phyloP scores from a whole-genome alignment of 2,329 filamentous ascomycete species.

The Verruconis gallopava region DNA sequence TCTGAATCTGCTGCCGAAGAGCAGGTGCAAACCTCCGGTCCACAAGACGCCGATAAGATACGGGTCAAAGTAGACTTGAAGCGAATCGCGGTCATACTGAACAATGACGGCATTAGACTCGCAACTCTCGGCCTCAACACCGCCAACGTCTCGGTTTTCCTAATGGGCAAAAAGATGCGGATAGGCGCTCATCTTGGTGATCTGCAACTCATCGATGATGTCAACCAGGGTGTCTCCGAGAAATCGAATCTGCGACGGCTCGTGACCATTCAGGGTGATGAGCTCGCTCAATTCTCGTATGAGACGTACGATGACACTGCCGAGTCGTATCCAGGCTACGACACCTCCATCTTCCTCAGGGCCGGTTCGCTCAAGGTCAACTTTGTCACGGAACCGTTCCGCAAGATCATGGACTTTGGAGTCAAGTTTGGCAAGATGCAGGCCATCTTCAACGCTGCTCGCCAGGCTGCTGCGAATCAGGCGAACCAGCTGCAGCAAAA shows the following conservation, averaged over 20 bases:
- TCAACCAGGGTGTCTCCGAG: slow-evolving; percentile 77
- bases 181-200: slow-evolving; percentile 79
- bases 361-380: slow-evolving; percentile 95
- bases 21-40: slow-evolving; percentile 22
- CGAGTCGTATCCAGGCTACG: slow-evolving; percentile 74
- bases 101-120: slow-evolving; percentile 91
- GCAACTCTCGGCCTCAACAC: slow-evolving; percentile 88
- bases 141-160: slow-evolving; percentile 79
- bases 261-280: slow-evolving; percentile 88
- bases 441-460: slow-evolving; percentile 91
- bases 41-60: slow-evolving; percentile 56
- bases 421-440: slow-evolving; percentile 99
- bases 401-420: slow-evolving; percentile 94
- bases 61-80: slow-evolving; percentile 88
- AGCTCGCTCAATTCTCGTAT: slow-evolving; percentile 93
- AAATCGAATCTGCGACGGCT: slow-evolving; percentile 72
- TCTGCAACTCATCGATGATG: slow-evolving; percentile 78
- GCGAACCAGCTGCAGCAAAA: slow-evolving; percentile 88
- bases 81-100: slow-evolving; percentile 85
- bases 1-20: slow-evolving; percentile 22
- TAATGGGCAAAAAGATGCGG: slow-evolving; percentile 75
- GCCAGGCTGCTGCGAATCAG: slow-evolving; percentile 86
- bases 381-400: slow-evolving; percentile 92
- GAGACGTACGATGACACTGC: slow-evolving; percentile 78
- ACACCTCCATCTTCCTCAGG: slow-evolving; percentile 78